phyloP scores from a whole-genome alignment of 345 rosid species.

The Chamaenerion angustifolium region DNA sequence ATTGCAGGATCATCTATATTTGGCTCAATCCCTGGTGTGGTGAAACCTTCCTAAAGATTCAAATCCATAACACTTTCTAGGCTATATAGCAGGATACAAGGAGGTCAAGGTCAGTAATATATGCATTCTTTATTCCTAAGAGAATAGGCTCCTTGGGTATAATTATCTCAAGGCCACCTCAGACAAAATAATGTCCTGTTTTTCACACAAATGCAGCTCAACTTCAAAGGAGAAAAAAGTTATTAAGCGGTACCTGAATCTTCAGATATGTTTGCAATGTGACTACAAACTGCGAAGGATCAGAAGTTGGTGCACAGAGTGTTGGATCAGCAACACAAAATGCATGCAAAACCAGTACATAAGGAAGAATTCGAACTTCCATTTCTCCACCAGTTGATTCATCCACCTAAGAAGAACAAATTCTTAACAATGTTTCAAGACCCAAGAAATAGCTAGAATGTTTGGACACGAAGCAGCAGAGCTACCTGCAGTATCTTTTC shows the following conservation, averaged over 20 bases:
- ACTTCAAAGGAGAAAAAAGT: no score
- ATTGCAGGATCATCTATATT: no score
- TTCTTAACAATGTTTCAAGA: conserved; percentile 8
- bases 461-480: conserved; percentile 4
- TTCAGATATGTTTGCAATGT: conserved; percentile 93
- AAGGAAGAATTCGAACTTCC: conserved; percentile 62
- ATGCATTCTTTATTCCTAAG: no score
- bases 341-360: conserved; percentile 77
- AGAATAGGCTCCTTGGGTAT: no score
- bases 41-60: no score
- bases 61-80: no score
- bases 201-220: no score
- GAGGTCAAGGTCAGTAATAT: no score
- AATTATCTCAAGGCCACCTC: no score
- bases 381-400: conserved; percentile 61
- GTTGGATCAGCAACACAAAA: conserved; percentile 91
- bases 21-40: no score
- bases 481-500: conserved; percentile 90
- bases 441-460: conserved; percentile 7
- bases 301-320: conserved; percentile 81
- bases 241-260: conserved; percentile 45
- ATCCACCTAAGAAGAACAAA: conserved; percentile 46
- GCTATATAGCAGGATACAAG: no score
- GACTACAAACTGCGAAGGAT: conserved; percentile 86
- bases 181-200: no score